Evolutionary conservation across 495 filamentous ascomycete species (phyloP).

Genomic region (Trichoderma parareesei): DNA sequence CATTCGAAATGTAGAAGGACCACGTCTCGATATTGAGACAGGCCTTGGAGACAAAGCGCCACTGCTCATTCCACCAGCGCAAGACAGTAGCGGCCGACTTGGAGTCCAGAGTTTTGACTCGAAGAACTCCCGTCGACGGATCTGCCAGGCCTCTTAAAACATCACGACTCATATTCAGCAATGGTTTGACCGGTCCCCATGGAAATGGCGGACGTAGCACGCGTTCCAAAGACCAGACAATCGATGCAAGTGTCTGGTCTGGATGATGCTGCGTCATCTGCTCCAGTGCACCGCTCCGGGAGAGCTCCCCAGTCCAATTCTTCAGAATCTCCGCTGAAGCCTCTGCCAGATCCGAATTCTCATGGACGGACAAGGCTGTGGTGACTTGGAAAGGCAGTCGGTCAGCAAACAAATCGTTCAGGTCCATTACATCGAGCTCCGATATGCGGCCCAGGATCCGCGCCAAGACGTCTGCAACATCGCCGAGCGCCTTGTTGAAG

Average conservation of each 20-base stretch:
- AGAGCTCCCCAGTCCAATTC: constrained; percentile 59
- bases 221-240: constrained; percentile 28
- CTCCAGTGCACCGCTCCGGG: constrained; percentile 65
- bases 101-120: constrained; percentile 51
- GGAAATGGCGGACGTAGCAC: constrained; percentile 31
- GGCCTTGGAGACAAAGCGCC: constrained; percentile 70
- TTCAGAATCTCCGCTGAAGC: constrained; percentile 75
- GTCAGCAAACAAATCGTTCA: constrained; percentile 57
- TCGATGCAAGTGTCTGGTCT: constrained; percentile 5
- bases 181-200: constrained; percentile 57
- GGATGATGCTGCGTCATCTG: constrained; percentile 53
- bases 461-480: constrained; percentile 60
- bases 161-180: constrained; percentile 66
- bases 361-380: constrained; percentile 59
- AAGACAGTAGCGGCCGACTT: constrained; percentile 56
- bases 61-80: constrained; percentile 73
- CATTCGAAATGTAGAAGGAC: constrained; percentile 61
- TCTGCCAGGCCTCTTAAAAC: constrained; percentile 79
- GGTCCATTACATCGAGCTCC: constrained; percentile 57
- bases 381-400: constrained; percentile 51
- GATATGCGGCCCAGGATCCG: constrained; percentile 67
- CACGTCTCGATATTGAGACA: constrained; percentile 76
- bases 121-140: constrained; percentile 67
- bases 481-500: constrained; percentile 67
- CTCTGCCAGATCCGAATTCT: constrained; percentile 59